phyloP scores from a whole-genome alignment of 768 basidiomycete species.

The Hypsizygus marmoreus region DNA sequence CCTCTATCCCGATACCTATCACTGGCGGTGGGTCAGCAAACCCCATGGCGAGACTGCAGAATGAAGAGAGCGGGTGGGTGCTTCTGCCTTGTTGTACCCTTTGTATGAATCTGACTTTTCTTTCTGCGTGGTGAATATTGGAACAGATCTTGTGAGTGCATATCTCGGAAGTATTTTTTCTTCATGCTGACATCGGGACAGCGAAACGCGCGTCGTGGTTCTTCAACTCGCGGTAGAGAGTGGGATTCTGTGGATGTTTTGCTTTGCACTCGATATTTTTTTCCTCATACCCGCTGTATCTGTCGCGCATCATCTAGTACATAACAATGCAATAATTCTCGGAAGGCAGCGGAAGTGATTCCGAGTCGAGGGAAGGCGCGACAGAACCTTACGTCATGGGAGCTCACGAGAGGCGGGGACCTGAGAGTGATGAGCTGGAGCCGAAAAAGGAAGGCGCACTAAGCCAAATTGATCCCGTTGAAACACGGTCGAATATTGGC shows the following conservation, averaged over 20 bases:
- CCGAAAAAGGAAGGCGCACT: conserved; percentile 24
- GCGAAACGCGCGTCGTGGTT: conserved; percentile 95
- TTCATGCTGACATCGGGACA: conserved; percentile 30
- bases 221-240: conserved; percentile 75
- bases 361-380: too few species aligned
- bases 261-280: conserved; percentile 14
- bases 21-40: conserved; percentile 54
- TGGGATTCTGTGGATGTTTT: conserved; percentile 5
- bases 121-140: conserved; percentile 15
- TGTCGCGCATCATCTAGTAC: conserved; percentile 23
- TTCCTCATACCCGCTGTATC: conserved; percentile 17
- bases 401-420: conserved; percentile 37
- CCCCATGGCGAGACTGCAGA: conserved; percentile 74
- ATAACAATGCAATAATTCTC: conserved; percentile 18
- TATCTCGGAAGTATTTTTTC: conserved; percentile 20
- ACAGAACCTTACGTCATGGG: conserved; percentile 20
- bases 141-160: conserved; percentile 42
- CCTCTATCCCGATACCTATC: conserved; percentile 43
- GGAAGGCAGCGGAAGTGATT: not conserved
- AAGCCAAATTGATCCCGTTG: conserved; percentile 40
- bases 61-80: conserved; percentile 70
- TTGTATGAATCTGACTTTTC: conserved; percentile 12
- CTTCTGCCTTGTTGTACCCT: conserved; percentile 16
- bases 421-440: conserved; percentile 21
- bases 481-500: conserved; percentile 40